phyloP scores from a whole-genome alignment of 441 rosid genomes.

The Populus trichocarpa region DNA sequence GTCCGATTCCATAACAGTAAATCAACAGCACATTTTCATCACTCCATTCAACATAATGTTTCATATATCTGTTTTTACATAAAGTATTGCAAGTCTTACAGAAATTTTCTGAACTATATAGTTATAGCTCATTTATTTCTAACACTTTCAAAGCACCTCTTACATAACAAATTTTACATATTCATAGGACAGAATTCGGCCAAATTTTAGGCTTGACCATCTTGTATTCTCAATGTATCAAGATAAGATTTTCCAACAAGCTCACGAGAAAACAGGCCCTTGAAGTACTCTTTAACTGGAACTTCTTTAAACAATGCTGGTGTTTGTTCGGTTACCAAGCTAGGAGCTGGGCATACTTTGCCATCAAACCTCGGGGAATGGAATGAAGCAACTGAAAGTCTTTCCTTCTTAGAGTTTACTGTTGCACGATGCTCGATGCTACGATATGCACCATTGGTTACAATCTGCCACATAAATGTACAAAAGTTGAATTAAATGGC shows the following conservation, averaged over 20 bases:
- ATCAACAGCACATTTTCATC: neutral
- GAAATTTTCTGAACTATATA: neutral
- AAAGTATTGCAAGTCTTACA: neutral
- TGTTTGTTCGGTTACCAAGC: constrained; percentile 19
- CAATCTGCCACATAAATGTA: constrained; percentile 25
- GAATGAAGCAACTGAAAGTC: constrained; percentile 46
- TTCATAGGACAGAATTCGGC: neutral
- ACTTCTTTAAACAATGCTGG: constrained; percentile 29
- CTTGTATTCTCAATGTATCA: constrained; percentile 23
- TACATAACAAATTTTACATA: neutral
- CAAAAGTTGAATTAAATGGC: neutral
- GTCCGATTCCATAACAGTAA: neutral
- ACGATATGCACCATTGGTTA: constrained; percentile 32
- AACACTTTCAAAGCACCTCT: too few relatives aligned
- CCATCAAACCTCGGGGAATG: constrained; percentile 18
- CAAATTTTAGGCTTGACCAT: neutral
- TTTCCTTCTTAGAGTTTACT: constrained; percentile 29
- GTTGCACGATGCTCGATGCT: constrained; percentile 42
- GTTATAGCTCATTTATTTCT: too few relatives aligned
- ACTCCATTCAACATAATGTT: neutral
- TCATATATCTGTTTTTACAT: neutral
- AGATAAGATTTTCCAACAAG: constrained; percentile 36
- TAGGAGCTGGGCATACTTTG: constrained; percentile 33
- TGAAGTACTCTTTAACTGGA: constrained; percentile 24
- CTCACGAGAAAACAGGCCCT: constrained; percentile 22